Percentiles rank a stretch among this genome's conserved stretches.
These are phyloP conservation scores for Penicillium paxilli DNA, from an alignment of 495 filamentous ascomycete genomes.

Conservation along the genomic window DNA sequence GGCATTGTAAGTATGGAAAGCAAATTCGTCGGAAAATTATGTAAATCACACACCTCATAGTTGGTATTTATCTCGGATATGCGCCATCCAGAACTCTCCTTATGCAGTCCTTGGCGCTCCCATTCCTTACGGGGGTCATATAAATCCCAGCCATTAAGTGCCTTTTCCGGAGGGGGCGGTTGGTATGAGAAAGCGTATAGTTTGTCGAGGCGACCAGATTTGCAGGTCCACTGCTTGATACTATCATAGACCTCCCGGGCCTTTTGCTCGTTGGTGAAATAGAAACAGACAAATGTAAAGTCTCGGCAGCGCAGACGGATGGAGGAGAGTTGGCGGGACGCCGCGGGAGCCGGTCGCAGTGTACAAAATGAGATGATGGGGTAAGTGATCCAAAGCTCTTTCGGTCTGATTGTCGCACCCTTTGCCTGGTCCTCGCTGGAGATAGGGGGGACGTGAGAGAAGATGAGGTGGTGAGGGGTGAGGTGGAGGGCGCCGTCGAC, in stretches of 20 bases:
- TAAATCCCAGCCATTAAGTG: constrained; percentile 80
- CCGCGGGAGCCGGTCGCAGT: constrained; percentile 67
- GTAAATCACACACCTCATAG: constrained; percentile 57
- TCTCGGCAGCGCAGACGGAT: constrained; percentile 89
- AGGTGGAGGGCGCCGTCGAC: constrained; percentile 62
- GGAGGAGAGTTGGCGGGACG: constrained; percentile 71
- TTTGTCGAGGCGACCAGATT: constrained; percentile 79
- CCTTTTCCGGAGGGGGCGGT: constrained; percentile 70
- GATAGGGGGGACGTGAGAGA: constrained; percentile 49
- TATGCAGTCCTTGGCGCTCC: constrained; percentile 74
- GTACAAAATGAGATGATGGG: constrained; percentile 81
- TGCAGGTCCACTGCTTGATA: constrained; percentile 80
- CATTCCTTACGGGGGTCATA: constrained; percentile 86
- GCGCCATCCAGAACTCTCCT: constrained; percentile 82
- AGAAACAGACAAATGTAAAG: constrained; percentile 90
- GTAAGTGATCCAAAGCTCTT: constrained; percentile 90
- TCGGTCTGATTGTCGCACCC: constrained; percentile 46
- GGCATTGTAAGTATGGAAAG: constrained; percentile 24
- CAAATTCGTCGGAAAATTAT: neutral
- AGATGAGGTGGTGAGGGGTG: constrained; percentile 67
- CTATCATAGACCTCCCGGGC: constrained; percentile 87
- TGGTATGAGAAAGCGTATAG: constrained; percentile 88
- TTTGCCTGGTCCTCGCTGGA: constrained; percentile 35
- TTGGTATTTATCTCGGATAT: constrained; percentile 87
- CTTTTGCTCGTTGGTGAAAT: constrained; percentile 71